Percentiles rank a stretch among this genome's conserved stretches.
Evolutionary conservation across 257 asterid genomes (phyloP).

Genomic region (Eucommia ulmoides): DNA sequence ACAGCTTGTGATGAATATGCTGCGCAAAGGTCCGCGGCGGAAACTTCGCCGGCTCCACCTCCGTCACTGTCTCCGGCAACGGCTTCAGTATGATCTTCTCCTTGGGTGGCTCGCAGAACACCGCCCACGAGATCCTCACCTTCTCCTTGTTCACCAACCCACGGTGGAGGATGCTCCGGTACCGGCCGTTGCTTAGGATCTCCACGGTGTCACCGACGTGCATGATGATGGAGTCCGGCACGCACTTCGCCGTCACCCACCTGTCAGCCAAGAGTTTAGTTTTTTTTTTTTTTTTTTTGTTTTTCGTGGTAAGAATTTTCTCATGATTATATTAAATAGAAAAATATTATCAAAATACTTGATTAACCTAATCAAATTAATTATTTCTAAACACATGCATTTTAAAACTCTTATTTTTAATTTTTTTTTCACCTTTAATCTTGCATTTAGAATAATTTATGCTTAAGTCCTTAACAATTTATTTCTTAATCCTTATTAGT

Average conservation of each 20-base stretch:
- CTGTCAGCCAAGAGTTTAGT: no score
- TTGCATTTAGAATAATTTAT: no score
- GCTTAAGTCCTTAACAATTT: no score
- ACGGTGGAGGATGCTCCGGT: constrained; percentile 76
- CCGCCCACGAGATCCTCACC: constrained; percentile 84
- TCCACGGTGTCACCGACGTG: constrained; percentile 82
- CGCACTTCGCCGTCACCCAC: constrained; percentile 87
- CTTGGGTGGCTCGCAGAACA: constrained; percentile 81
- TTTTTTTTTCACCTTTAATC: no score
- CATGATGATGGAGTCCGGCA: constrained; percentile 78
- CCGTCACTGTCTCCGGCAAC: constrained; percentile 55
- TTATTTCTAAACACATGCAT: no score
- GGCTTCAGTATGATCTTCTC: constrained; percentile 62
- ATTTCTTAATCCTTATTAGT: no score
- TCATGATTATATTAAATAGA: no score
- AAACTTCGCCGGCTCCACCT: constrained; percentile 43
- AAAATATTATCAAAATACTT: no score
- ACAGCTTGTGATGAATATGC: constrained; percentile 61
- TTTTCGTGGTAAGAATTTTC: no score
- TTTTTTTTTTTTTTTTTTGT: no score
- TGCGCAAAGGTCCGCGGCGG: constrained; percentile 71
- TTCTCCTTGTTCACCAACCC: constrained; percentile 74
- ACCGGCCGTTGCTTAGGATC: constrained; percentile 76
- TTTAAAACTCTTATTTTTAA: no score
- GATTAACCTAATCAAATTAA: no score